Evolutionary conservation across 345 rosid species (phyloP), one percentile per base, ranked within the genome.

Genomic region (Citrus trifoliata): DNA sequence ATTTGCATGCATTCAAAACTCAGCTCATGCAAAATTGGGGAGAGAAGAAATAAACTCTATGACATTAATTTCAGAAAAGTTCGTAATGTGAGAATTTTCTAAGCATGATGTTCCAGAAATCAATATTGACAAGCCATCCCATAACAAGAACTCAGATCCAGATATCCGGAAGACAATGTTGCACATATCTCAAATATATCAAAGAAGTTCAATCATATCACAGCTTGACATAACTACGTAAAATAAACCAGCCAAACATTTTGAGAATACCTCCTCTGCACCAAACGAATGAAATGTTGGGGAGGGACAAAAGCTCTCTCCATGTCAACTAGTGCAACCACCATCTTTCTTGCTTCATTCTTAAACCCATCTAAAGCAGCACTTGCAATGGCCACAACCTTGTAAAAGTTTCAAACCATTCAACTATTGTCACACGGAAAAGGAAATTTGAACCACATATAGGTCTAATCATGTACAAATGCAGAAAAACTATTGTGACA

Each of bases 221-320:
- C 70, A n/a, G n/a, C n/a, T n/a, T n/a, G n/a, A n/a, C n/a, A n/a
- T n/a, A n/a, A n/a, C n/a, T n/a, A n/a, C n/a, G n/a, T n/a, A n/a
- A n/a, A n/a, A n/a, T n/a, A n/a, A n/a, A n/a, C n/a, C n/a, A n/a
- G n/a, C n/a, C n/a, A n/a, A n/a, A n/a, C n/a, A 53, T 18, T 25
- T 68, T 48, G 42, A 68, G 18, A 30, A 58, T 92, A 92, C 97
- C 97, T 84, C 67, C 97, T 85, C 77, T 92, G 97, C 78, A 92
- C 92, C 71, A 90, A 86, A 42, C 94, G 91, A 76, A 92, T 92
- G 80, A 92, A 92, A 77, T 92, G 97, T 80, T 92, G 97, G 40
- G 94, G 97, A 46, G 94, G 94, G 42, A 92, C 97, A 86, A 92
- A 92, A 33, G 84, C 94, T 63, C 97, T 91, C 82, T 92, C 97